Evolutionary conservation across 495 filamentous ascomycete species (phyloP).

Genomic region (Penicillium flavigenum): DNA sequence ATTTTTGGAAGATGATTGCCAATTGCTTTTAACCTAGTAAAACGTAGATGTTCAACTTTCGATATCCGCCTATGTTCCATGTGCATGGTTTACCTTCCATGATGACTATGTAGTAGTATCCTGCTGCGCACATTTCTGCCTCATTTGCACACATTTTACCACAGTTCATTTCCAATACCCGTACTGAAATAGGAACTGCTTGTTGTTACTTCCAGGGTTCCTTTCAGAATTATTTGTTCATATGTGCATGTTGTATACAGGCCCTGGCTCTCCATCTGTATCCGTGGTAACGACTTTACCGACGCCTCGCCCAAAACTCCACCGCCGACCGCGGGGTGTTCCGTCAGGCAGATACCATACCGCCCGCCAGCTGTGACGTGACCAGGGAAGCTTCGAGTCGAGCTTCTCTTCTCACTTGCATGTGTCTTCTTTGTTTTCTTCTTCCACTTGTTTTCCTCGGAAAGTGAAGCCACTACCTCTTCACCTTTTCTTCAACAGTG

Average conservation of each 20-base stretch:
- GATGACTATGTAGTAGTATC: too few relatives aligned
- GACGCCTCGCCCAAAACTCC: background rate
- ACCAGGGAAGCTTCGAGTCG: conserved; percentile 19
- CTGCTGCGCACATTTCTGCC: too few relatives aligned
- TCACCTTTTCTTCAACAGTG: background rate
- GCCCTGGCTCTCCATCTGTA: background rate
- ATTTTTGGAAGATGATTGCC: background rate
- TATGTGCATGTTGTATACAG: too few relatives aligned
- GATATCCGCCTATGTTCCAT: too few relatives aligned
- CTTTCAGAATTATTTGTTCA: too few relatives aligned
- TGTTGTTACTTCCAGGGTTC: too few relatives aligned
- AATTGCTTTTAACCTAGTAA: background rate
- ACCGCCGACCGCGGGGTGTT: background rate
- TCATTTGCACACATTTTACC: too few relatives aligned
- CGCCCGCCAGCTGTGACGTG: conserved; percentile 31
- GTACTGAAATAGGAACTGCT: too few relatives aligned
- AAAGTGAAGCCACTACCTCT: background rate
- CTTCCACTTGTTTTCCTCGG: background rate
- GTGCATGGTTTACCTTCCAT: too few relatives aligned
- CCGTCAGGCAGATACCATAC: conserved; percentile 18
- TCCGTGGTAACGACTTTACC: conserved; percentile 1
- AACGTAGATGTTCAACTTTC: background rate
- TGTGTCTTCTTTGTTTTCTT: conserved; percentile 15
- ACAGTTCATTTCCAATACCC: too few relatives aligned
- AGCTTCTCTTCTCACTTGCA: conserved; percentile 10